These are phyloP conservation scores for Xylariaceae sp. DNA, from an alignment of 2,329 filamentous ascomycete species.

Conservation along the genomic window DNA sequence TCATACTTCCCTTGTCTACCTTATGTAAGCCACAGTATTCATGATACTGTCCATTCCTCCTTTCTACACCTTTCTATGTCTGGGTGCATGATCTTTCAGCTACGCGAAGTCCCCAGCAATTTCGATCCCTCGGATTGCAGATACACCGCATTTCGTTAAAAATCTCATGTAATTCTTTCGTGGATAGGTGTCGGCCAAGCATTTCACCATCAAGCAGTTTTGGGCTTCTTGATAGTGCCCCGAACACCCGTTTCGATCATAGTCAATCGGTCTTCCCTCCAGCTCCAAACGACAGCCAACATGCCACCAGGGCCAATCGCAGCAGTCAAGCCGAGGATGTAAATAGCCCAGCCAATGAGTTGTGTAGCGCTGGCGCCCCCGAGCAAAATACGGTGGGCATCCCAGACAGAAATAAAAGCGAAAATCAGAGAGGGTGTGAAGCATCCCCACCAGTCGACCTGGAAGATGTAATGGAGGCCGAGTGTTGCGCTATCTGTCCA, in stretches of 20 bases:
- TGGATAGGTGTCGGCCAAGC: too few species aligned
- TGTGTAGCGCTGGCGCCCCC: constrained; percentile 2
- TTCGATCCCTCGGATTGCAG: too few species aligned
- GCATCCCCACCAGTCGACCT: constrained; percentile 26
- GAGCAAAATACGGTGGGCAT: constrained; percentile 21
- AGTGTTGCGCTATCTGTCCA: constrained; percentile 20
- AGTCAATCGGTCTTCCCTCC: constrained; percentile 26
- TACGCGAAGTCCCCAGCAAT: too few species aligned
- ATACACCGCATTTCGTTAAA: too few species aligned
- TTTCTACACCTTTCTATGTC: too few species aligned
- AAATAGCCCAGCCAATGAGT: constrained; percentile 15
- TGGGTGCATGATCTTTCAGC: too few species aligned
- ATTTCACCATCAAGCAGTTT: constrained; percentile 3
- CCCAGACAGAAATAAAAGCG: constrained; percentile 23
- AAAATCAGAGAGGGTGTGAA: constrained; percentile 23
- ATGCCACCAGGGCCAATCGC: constrained; percentile 25
- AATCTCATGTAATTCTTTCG: too few species aligned
- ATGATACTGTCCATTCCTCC: too few species aligned
- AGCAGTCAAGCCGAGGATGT: constrained; percentile 17
- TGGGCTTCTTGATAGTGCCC: constrained; percentile 20
- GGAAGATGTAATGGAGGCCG: constrained; percentile 30
- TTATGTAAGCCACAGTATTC: too few species aligned
- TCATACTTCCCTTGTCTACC: too few species aligned
- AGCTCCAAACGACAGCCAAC: constrained; percentile 23
- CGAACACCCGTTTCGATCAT: constrained; percentile 22